Percentiles rank a stretch among this genome's conserved stretches.
These are phyloP conservation scores for Xylaria hypoxylon DNA, from an alignment of 2,329 filamentous ascomycete genomes.

Conservation along the genomic window DNA sequence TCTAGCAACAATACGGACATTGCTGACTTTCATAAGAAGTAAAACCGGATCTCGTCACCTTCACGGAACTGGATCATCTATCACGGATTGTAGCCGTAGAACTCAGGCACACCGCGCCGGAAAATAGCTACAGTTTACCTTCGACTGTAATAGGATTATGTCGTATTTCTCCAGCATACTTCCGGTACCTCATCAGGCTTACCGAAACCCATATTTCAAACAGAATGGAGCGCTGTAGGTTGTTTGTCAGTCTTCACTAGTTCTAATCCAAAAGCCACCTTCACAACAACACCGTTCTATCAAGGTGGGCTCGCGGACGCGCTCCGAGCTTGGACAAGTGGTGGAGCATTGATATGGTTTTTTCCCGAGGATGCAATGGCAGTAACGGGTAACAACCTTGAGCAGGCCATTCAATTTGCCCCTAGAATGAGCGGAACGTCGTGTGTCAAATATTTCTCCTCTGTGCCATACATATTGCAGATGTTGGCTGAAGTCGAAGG, in stretches of 20 bases:
- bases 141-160: conserved; percentile 59
- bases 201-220: conserved; percentile 72
- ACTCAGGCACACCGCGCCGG: background rate
- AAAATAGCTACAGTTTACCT: background rate
- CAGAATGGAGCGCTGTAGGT: conserved; percentile 65
- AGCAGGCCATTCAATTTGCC: conserved; percentile 59
- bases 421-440: conserved; percentile 37
- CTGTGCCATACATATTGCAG: conserved; percentile 69
- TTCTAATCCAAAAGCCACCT: conserved; percentile 59
- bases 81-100: conserved; percentile 5
- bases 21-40: background rate
- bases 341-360: conserved; percentile 69
- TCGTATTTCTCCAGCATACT: conserved; percentile 71
- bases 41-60: conserved; percentile 12
- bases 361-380: conserved; percentile 68
- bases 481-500: conserved; percentile 62
- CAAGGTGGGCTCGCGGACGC: conserved; percentile 74
- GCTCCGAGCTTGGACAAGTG: conserved; percentile 71
- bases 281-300: conserved; percentile 74
- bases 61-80: conserved; percentile 9
- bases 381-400: conserved; percentile 66
- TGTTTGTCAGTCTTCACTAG: conserved; percentile 62
- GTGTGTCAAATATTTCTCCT: conserved; percentile 68
- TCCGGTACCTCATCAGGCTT: conserved; percentile 73
- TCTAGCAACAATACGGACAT: background rate